A percentile compares a stretch with the other conserved stretches of the same genome.
Conservation (phyloP, 106 monocot species). For the Ottelia alismoides region DNA sequence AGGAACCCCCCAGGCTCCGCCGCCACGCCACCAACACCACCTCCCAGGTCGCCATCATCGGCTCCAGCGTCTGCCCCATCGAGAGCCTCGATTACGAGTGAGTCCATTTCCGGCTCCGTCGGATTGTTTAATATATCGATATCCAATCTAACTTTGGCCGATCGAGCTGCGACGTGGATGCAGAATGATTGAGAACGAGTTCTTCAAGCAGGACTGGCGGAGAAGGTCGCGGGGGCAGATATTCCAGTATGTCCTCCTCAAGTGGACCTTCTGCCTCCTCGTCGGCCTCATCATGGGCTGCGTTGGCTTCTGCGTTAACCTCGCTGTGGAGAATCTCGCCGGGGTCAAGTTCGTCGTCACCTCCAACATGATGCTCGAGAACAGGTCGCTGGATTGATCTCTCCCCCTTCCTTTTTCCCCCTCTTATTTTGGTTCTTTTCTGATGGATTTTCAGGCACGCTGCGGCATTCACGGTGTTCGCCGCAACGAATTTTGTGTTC, state of each 20-base stretch:
- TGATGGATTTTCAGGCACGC: slow-evolving; percentile 32
- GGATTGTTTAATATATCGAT: not conserved
- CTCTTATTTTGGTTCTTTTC: not conserved
- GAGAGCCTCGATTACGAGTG: slow-evolving; percentile 95
- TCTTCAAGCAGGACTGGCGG: slow-evolving; percentile 66
- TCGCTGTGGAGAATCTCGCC: slow-evolving; percentile 72
- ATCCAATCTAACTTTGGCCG: not conserved
- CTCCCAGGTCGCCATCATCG: slow-evolving; percentile 79
- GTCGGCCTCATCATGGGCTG: slow-evolving; percentile 29
- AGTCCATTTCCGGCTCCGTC: not conserved
- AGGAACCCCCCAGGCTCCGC: slow-evolving; percentile 25
- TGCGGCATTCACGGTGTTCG: slow-evolving; percentile 40
- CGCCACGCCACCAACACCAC: slow-evolving; percentile 49
- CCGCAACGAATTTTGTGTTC: slow-evolving; percentile 38
- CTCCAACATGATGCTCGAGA: slow-evolving; percentile 56
- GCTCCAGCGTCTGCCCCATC: slow-evolving; percentile 66
- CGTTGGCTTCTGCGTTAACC: slow-evolving; percentile 59
- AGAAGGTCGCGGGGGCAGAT: slow-evolving; percentile 31
- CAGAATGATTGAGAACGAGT: slow-evolving; percentile 66
- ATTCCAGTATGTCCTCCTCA: slow-evolving; percentile 43
- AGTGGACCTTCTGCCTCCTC: slow-evolving; percentile 73
- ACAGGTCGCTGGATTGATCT: not conserved
- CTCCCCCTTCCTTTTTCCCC: too few relatives aligned
- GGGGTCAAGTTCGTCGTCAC: slow-evolving; percentile 67
- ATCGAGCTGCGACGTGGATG: not conserved